Conservation (phyloP, 148 eudicot genomes). For the Rhododendron williamsianum region DNA sequence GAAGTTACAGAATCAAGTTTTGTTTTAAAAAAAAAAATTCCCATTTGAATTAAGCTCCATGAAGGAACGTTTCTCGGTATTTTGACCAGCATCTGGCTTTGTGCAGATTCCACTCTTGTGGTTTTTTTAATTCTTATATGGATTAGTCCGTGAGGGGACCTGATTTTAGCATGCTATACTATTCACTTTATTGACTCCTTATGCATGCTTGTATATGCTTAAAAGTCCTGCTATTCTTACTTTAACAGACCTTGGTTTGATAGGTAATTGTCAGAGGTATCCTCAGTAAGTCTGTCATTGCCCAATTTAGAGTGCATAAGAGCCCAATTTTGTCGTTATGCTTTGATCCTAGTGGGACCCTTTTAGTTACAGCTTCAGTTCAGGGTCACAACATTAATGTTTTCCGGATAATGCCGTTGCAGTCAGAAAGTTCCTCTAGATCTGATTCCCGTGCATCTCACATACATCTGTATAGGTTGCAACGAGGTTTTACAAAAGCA, state of each 20-base stretch:
- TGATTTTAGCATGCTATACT: neutral
- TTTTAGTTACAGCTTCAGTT: constrained; percentile 81
- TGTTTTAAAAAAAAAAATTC: neutral
- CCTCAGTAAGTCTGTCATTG: constrained; percentile 54
- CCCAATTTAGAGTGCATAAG: constrained; percentile 81
- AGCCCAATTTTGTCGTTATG: constrained; percentile 73
- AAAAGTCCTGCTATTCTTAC: neutral
- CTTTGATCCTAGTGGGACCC: constrained; percentile 86
- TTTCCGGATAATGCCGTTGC: constrained; percentile 56
- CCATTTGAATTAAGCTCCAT: neutral
- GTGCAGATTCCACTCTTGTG: neutral
- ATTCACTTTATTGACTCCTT: neutral
- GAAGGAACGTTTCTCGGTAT: neutral
- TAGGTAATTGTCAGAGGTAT: constrained; percentile 82
- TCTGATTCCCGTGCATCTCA: constrained; percentile 43
- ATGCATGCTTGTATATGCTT: neutral
- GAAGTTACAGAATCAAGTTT: neutral
- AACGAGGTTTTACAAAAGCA: constrained; percentile 81
- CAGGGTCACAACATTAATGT: constrained; percentile 85
- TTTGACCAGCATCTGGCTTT: constrained; percentile 2
- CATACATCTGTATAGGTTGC: constrained; percentile 74
- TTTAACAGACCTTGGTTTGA: neutral
- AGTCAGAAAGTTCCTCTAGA: constrained; percentile 26
- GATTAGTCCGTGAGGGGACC: neutral
- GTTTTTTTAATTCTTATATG: neutral